These are phyloP conservation scores for Mycena alexandri DNA, from an alignment of 768 basidiomycete genomes.

Conservation along the genomic window DNA sequence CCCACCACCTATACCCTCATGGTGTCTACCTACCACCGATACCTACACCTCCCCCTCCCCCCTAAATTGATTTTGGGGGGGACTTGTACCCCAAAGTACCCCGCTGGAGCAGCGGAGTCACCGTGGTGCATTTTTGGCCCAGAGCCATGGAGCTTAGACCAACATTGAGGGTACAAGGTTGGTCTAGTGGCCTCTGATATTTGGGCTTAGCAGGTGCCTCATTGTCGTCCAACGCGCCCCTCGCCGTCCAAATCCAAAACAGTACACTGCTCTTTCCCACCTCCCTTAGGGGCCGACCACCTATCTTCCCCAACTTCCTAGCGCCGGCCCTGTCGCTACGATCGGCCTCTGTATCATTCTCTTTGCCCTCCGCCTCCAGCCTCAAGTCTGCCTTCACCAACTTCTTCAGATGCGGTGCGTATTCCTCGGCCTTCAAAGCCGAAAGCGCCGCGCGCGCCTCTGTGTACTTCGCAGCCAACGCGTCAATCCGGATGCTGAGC, in stretches of 20 bases:
- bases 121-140: no score
- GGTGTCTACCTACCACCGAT: no score
- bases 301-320: background rate
- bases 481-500: background rate
- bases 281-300: background rate
- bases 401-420: background rate
- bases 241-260: conserved; percentile 29
- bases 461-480: background rate
- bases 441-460: background rate
- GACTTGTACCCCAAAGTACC: no score
- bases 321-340: background rate
- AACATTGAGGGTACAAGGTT: no score
- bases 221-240: background rate
- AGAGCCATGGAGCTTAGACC: no score
- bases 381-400: background rate
- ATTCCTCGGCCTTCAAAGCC: background rate
- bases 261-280: background rate
- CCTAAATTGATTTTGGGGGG: no score
- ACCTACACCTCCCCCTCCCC: no score
- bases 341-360: background rate
- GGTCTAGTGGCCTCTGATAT: no score
- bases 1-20: no score
- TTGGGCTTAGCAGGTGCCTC: no score
- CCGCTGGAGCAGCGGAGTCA: no score
- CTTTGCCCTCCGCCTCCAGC: background rate